A percentile compares a stretch with the other conserved stretches of the same genome.
Evolutionary conservation across 2,329 filamentous ascomycete species (phyloP).

Genomic region (Colletotrichum sp.): DNA sequence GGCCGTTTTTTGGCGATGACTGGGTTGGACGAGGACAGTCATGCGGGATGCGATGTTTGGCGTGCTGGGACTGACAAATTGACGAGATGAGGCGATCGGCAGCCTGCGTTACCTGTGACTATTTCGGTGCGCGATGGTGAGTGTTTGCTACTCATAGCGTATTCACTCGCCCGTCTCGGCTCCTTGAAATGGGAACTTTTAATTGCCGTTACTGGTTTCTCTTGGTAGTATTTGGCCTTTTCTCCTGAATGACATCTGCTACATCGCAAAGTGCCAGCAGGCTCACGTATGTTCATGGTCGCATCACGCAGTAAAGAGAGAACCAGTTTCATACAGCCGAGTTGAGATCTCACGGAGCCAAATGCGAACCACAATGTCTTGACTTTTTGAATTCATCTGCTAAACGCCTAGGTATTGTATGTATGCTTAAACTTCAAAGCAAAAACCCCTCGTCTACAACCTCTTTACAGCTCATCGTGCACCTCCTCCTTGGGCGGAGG

Average conservation of each 20-base stretch:
- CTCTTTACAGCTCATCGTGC: constrained; percentile 40
- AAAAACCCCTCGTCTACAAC: neutral
- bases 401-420: constrained; percentile 9
- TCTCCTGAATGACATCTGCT: neutral
- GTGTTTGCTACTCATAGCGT: neutral
- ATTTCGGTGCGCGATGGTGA: neutral
- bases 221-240: neutral
- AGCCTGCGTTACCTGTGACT: neutral
- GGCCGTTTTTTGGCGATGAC: neutral
- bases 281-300: neutral
- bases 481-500: constrained; percentile 27
- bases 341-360: neutral
- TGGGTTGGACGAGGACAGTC: neutral
- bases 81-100: neutral
- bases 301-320: neutral
- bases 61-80: neutral
- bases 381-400: neutral
- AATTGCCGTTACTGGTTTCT: neutral
- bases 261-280: neutral
- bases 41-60: neutral
- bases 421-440: constrained; percentile 3
- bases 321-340: neutral
- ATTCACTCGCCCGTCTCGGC: neutral
- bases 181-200: neutral
- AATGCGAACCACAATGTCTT: neutral